Conservation (phyloP, 495 filamentous ascomycete species). For the Pseudotulostoma volvatum region DNA sequence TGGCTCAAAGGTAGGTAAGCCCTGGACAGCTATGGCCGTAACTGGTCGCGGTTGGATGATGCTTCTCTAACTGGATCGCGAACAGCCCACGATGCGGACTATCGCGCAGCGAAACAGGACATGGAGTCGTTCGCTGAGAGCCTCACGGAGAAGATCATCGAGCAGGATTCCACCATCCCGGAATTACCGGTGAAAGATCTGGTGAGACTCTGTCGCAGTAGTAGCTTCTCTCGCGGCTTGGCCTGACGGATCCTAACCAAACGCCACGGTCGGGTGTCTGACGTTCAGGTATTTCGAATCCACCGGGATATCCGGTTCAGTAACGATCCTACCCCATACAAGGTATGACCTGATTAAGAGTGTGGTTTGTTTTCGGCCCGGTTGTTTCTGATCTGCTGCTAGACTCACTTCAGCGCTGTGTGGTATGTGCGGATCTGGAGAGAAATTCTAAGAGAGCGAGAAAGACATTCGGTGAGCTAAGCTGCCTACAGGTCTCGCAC, state of each 20-base stretch:
- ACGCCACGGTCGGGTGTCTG: no score
- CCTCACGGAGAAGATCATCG: conserved; percentile 50
- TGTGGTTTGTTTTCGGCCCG: conserved; percentile 3
- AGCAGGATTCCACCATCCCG: conserved; percentile 61
- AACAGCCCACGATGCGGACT: conserved; percentile 58
- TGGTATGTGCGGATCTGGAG: conserved; percentile 42
- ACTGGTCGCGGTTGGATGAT: neutral
- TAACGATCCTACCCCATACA: conserved; percentile 72
- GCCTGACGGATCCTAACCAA: conserved; percentile 1
- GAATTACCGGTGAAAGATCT: conserved; percentile 71
- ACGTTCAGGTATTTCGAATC: conserved; percentile 56
- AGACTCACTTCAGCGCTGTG: conserved; percentile 47
- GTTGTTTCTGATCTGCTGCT: conserved; percentile 13
- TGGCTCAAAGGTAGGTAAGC: conserved; percentile 58
- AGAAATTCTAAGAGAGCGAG: no score
- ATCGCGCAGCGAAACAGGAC: conserved; percentile 57
- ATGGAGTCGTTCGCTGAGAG: conserved; percentile 59
- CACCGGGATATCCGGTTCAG: conserved; percentile 68
- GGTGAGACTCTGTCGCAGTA: conserved; percentile 27
- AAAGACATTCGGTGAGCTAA: no score
- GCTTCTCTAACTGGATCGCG: neutral
- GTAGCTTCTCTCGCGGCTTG: neutral
- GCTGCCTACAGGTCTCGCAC: conserved; percentile 63
- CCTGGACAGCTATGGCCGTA: neutral
- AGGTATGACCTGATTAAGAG: conserved; percentile 34